These are phyloP conservation scores for Hypoxylon lienhwacheense DNA, from an alignment of 495 filamentous ascomycete species.

Conservation along the genomic window DNA sequence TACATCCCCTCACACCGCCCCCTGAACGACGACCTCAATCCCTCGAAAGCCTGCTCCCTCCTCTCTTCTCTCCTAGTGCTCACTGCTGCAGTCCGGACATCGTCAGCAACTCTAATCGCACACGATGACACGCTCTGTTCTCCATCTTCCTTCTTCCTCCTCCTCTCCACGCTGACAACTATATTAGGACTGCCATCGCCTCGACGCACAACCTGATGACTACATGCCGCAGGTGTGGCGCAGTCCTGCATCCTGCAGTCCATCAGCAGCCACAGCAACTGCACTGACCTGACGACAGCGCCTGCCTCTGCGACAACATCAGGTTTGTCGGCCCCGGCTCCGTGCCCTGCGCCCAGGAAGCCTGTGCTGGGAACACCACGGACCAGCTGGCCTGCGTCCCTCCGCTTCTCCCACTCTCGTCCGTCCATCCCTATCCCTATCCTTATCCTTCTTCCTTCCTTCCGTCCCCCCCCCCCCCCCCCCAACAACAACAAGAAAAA, in stretches of 20 bases:
- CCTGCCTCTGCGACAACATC: constrained; percentile 28
- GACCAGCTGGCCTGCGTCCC: constrained; percentile 11
- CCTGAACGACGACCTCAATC: too few relatives aligned
- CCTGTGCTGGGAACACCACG: constrained; percentile 7
- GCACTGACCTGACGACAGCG: constrained; percentile 16
- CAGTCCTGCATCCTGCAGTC: constrained; percentile 21
- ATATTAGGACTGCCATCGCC: neutral
- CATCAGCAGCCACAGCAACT: constrained; percentile 7
- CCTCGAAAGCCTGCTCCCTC: too few relatives aligned
- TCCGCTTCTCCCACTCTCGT: neutral
- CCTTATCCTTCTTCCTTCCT: too few relatives aligned
- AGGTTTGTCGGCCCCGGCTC: constrained; percentile 7
- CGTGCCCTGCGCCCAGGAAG: constrained; percentile 9
- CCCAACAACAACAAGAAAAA: too few relatives aligned
- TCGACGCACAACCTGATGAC: constrained; percentile 24
- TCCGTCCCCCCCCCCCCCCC: too few relatives aligned
- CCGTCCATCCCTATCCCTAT: neutral
- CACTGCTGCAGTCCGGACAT: too few relatives aligned
- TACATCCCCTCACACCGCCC: too few relatives aligned
- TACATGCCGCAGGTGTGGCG: constrained; percentile 28
- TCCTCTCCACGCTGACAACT: too few relatives aligned
- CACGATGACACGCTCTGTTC: too few relatives aligned
- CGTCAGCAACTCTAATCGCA: too few relatives aligned
- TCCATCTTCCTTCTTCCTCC: too few relatives aligned
- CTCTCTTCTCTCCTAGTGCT: too few relatives aligned